phyloP scores from a whole-genome alignment of 306 rosid species.

The Acmispon strigosus region DNA sequence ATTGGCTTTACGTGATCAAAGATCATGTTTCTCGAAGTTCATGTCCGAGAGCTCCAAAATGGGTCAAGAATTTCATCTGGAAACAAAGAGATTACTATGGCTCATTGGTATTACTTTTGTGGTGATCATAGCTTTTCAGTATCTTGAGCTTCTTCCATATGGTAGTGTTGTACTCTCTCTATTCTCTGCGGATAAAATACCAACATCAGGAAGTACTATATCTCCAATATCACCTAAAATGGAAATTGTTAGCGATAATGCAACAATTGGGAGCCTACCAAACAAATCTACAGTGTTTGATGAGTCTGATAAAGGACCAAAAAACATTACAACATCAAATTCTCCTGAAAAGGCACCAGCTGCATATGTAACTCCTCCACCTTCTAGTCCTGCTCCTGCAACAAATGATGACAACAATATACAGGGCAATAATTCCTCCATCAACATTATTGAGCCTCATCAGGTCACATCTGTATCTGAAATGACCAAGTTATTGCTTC shows the following conservation, averaged over 20 bases:
- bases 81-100: constrained; percentile 52
- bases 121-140: constrained; percentile 41
- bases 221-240: not conserved
- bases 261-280: constrained; percentile 10
- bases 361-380: constrained; percentile 3
- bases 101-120: constrained; percentile 41
- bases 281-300: constrained; percentile 26
- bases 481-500: constrained; percentile 52
- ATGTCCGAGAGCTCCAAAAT: constrained; percentile 13
- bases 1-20: too few species aligned
- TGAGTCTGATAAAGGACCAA: constrained; percentile 24
- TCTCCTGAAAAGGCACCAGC: constrained; percentile 26
- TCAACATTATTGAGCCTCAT: constrained; percentile 19
- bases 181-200: constrained; percentile 29
- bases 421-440: constrained; percentile 17
- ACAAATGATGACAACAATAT: constrained; percentile 3
- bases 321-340: too few species aligned
- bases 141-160: constrained; percentile 44
- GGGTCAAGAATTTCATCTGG: constrained; percentile 45
- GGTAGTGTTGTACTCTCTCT: constrained; percentile 35
- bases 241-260: constrained; percentile 5
- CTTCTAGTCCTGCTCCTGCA: constrained; percentile 7
- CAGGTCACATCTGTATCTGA: constrained; percentile 50
- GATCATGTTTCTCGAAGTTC: too few species aligned
- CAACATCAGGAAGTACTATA: constrained; percentile 11